A percentile compares a stretch with the other conserved stretches of the same genome.
Evolutionary conservation across 768 basidiomycete species (phyloP).

Genomic region (Lyophyllum atratum): DNA sequence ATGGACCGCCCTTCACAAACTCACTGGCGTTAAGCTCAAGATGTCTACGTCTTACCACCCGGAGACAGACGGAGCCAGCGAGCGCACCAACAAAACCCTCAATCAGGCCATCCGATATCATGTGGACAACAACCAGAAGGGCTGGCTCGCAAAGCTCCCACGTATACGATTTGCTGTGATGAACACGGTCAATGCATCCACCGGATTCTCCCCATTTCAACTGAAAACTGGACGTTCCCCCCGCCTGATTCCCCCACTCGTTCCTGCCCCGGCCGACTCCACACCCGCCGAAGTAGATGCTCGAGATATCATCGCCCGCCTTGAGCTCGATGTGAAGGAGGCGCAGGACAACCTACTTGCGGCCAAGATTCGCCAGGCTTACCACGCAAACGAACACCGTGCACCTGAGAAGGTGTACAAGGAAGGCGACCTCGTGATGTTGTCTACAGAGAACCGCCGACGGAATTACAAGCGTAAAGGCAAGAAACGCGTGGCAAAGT

Average conservation of each 20-base stretch:
- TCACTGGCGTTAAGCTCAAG: constrained; percentile 29
- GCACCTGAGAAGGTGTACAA: constrained; percentile 21
- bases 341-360: constrained; percentile 33
- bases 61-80: constrained; percentile 37
- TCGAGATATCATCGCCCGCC: neutral
- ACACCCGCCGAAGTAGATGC: neutral
- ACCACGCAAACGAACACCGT: constrained; percentile 29
- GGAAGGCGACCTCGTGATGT: constrained; percentile 35
- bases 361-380: constrained; percentile 29
- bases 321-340: constrained; percentile 19
- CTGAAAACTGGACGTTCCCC: constrained; percentile 25
- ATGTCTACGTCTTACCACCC: constrained; percentile 40
- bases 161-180: constrained; percentile 32
- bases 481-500: constrained; percentile 36
- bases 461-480: constrained; percentile 31
- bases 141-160: constrained; percentile 30
- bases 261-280: neutral
- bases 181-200: constrained; percentile 32
- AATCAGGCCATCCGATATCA: constrained; percentile 28
- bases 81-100: constrained; percentile 35
- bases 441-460: constrained; percentile 33
- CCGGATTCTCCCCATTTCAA: constrained; percentile 34
- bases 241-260: constrained; percentile 25
- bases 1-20: constrained; percentile 30
- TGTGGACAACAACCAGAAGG: constrained; percentile 31